These are phyloP conservation scores for Geotrichum australiense DNA, from an alignment of 1,139 yeast genomes.

Conservation along the genomic window DNA sequence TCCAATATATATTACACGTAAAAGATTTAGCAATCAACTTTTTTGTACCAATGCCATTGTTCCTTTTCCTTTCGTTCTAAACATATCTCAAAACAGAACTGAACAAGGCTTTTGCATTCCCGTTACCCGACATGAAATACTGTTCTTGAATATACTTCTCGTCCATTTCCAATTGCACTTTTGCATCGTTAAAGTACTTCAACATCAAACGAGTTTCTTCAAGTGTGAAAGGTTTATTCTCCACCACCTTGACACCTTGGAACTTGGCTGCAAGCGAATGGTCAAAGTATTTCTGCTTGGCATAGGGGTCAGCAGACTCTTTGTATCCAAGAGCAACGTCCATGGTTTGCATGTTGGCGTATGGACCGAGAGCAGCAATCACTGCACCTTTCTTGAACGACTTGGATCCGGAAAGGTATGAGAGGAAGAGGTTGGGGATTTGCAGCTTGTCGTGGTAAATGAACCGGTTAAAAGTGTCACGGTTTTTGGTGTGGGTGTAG, in stretches of 20 bases:
- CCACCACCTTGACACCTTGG: conserved; percentile 41
- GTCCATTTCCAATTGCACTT: conserved; percentile 42
- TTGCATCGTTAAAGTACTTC: conserved; percentile 48
- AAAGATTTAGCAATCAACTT: no score
- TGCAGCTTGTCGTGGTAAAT: conserved; percentile 62
- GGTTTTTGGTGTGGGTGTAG: conserved; percentile 52
- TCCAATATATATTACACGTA: no score
- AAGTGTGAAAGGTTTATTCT: conserved; percentile 46
- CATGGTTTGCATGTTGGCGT: conserved; percentile 46
- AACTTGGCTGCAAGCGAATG: conserved; percentile 42
- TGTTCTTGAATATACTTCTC: conserved; percentile 44
- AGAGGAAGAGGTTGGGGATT: conserved; percentile 53
- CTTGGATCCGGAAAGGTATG: conserved; percentile 49
- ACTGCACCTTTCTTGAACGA: conserved; percentile 56
- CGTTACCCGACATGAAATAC: conserved; percentile 52
- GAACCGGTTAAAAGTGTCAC: conserved; percentile 48
- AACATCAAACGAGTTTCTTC: conserved; percentile 51
- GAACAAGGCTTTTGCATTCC: conserved; percentile 16
- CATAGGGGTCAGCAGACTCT: conserved; percentile 52
- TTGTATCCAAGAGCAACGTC: conserved; percentile 50
- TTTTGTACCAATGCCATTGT: no score
- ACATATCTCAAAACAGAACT: no score
- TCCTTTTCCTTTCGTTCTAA: no score
- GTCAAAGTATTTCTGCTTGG: conserved; percentile 47
- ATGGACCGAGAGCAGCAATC: conserved; percentile 53